These are phyloP conservation scores for Pythium rhizo-oryzae DNA, from an alignment of 352 stramenopile genomes.

Conservation along the genomic window DNA sequence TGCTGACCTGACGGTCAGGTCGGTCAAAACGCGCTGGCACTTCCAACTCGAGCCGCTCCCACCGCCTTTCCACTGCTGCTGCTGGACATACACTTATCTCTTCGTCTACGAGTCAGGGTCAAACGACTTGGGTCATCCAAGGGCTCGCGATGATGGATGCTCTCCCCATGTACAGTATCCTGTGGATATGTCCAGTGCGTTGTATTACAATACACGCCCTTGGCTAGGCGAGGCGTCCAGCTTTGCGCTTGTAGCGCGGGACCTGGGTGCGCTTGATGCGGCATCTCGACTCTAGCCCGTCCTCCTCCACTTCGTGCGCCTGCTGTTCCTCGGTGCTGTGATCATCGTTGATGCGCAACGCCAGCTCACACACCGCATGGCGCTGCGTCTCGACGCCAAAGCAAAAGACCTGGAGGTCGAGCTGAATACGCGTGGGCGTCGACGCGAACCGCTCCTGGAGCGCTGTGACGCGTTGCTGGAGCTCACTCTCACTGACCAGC, in stretches of 20 bases:
- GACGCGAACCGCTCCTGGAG: background rate
- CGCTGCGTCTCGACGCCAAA: conserved; percentile 3
- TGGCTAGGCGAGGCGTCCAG: background rate
- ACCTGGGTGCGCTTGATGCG: background rate
- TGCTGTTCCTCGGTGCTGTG: background rate
- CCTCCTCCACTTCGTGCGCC: background rate
- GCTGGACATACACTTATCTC: too few species aligned
- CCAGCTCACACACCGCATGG: conserved; percentile 8
- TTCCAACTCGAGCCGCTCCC: too few species aligned
- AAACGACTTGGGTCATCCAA: too few species aligned
- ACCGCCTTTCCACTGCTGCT: too few species aligned
- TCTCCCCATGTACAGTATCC: too few species aligned
- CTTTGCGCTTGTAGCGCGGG: background rate
- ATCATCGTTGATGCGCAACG: background rate
- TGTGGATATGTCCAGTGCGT: background rate
- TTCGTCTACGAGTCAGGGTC: too few species aligned
- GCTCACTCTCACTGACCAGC: conserved; percentile 4
- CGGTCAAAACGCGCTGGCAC: too few species aligned
- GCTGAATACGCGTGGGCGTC: background rate
- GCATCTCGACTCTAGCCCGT: background rate
- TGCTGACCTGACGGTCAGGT: too few species aligned
- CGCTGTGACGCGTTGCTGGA: background rate
- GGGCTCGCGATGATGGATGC: too few species aligned
- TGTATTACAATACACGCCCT: too few species aligned
- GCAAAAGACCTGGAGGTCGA: background rate